Evolutionary conservation across 441 rosid species (phyloP), one percentile per base, ranked within the genome.

Genomic region (Pelargonium australe): DNA sequence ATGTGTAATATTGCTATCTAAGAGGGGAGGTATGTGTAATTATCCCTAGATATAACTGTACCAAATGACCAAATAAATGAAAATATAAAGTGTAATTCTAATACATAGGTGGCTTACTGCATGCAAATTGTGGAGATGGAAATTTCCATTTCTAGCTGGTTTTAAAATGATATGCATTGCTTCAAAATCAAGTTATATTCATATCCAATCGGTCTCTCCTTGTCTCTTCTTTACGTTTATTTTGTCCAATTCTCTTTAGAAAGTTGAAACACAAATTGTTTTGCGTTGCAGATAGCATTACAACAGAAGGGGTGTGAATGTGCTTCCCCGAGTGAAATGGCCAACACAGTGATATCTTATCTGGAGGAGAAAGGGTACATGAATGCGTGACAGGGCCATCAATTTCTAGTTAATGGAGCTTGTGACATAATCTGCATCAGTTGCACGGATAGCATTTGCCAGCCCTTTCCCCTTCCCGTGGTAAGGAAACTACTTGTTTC

Each of bases 351-450:
- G 66, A 78, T 85, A 19, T 68, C 86, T 31, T 88, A 85, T 79
- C 76, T 92, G 82, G 87, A 87, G 62, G 79, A 79, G 66, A 81
- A 86, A 73, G 95, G 93, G 13, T 88, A 80, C 80, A 81, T 87
- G 73, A 78, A 71, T 37, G 85, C 85, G 40, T 86, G 80, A 83
- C 68, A 66, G 12, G 19, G 44, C 65, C 20, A 47, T 69, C 55
- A 10, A 19, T 55, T 20, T 25, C 66, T 63, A 16, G 71, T 66
- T 49, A 9, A 72, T 12, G 43, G 65, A 51, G 14, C 43, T 40
- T 45, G 37, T 63, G 14, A 23, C 53, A 51, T 28, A 13, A 12
- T 53, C 16, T 44, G 31, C 63, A 13, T 41, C 55, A 23, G 17
- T 57, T 44, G 28, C 4, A 73, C 43, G 5, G 28, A 58, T 53